phyloP scores from a whole-genome alignment of 2,329 filamentous ascomycete species.

The Pseudomassariella vexata region DNA sequence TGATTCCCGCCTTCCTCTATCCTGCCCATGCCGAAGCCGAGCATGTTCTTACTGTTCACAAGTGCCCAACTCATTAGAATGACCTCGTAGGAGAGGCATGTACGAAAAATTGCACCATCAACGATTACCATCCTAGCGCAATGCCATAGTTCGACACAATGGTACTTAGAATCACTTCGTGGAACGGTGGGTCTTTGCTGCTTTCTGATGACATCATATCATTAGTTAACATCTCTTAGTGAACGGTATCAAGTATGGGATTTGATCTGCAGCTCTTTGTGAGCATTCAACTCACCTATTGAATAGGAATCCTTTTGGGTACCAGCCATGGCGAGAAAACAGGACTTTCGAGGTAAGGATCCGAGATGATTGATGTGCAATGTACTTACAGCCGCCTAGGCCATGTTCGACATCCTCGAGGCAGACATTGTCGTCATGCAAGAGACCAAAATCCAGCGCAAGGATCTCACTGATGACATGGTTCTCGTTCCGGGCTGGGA shows the following conservation, averaged over 20 bases:
- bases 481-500: constrained; percentile 93
- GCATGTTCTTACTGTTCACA: background rate
- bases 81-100: too few species aligned
- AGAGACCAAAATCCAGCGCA: constrained; percentile 92
- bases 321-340: constrained; percentile 73
- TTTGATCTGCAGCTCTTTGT: too few species aligned
- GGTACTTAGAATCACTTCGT: constrained; percentile 76
- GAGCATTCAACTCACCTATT: constrained; percentile 8
- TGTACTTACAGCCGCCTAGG: constrained; percentile 36
- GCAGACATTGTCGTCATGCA: constrained; percentile 94
- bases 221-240: too few species aligned
- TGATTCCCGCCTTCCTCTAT: background rate
- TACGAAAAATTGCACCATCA: background rate
- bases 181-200: constrained; percentile 66
- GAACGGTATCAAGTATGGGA: constrained; percentile 68
- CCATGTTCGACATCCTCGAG: constrained; percentile 92
- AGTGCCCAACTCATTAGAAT: too few species aligned
- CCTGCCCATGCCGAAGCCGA: background rate
- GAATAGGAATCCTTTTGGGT: constrained; percentile 71
- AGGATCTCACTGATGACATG: constrained; percentile 92
- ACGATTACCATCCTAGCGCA: too few species aligned
- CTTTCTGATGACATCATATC: too few species aligned
- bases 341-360: constrained; percentile 58
- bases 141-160: constrained; percentile 38
- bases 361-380: constrained; percentile 6